Evolutionary conservation across 148 eudicot species (phyloP).

Genomic region (Camellia granthamiana): DNA sequence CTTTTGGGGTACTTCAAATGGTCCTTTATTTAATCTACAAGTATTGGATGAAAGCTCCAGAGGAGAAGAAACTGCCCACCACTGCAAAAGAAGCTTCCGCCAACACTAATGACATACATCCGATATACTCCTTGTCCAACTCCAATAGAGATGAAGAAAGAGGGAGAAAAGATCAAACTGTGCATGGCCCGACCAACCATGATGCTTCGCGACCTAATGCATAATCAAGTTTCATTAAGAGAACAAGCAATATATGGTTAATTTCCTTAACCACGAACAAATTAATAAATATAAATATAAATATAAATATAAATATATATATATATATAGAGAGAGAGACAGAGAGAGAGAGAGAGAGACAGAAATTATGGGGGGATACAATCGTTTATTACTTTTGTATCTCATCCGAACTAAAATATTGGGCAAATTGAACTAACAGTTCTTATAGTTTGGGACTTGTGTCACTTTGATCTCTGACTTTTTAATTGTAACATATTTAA

Average conservation of each 20-base stretch:
- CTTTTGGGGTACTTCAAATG: conserved; percentile 27
- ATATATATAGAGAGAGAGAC: too few species aligned
- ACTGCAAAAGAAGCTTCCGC: not conserved
- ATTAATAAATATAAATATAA: too few species aligned
- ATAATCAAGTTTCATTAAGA: conserved; percentile 1
- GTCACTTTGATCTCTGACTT: too few species aligned
- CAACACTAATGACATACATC: not conserved
- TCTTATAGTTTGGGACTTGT: too few species aligned
- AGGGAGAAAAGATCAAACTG: not conserved
- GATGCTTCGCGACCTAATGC: not conserved
- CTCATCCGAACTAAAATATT: too few species aligned
- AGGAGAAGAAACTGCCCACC: conserved; percentile 3
- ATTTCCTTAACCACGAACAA: not conserved
- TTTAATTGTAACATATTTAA: too few species aligned
- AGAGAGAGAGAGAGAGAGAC: too few species aligned
- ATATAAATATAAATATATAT: not conserved
- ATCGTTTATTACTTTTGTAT: too few species aligned
- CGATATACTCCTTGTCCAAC: not conserved
- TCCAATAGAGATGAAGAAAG: not conserved
- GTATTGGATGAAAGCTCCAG: conserved; percentile 7
- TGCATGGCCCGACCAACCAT: not conserved
- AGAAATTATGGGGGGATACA: too few species aligned
- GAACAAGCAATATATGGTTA: too few species aligned
- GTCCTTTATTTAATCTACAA: conserved; percentile 11
- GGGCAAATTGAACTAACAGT: too few species aligned